Evolutionary conservation across 2,329 filamentous ascomycete genomes (phyloP).

Genomic region (Penicillium glabrum): DNA sequence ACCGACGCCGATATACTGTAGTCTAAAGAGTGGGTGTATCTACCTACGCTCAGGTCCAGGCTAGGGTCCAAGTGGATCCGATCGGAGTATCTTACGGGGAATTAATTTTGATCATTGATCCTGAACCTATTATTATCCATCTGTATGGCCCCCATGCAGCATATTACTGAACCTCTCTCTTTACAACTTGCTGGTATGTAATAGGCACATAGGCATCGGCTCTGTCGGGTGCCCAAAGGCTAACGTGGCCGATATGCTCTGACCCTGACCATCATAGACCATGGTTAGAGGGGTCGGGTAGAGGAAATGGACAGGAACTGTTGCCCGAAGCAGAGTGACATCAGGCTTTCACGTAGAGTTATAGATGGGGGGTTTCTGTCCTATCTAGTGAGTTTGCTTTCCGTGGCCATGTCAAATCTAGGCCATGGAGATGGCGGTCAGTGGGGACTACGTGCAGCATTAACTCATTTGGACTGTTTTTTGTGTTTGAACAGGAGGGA

Average conservation of each 20-base stretch:
- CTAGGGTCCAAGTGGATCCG: conserved; percentile 5
- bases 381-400: background rate
- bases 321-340: conserved; percentile 20
- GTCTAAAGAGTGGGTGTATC: background rate
- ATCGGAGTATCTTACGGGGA: conserved; percentile 5
- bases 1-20: background rate
- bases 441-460: background rate
- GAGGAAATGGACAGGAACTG: conserved; percentile 19
- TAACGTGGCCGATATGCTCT: conserved; percentile 10
- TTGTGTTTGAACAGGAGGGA: background rate
- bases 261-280: conserved; percentile 5
- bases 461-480: background rate
- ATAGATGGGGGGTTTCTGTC: conserved; percentile 1
- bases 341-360: conserved; percentile 15
- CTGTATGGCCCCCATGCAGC: background rate
- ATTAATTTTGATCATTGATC: background rate
- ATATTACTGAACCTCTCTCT: background rate
- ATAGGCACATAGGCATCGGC: background rate
- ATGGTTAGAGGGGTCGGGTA: conserved; percentile 8
- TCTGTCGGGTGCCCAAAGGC: background rate
- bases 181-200: background rate
- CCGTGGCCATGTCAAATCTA: background rate
- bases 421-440: conserved; percentile 2
- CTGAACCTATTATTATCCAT: background rate
- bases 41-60: conserved; percentile 11